phyloP scores from a whole-genome alignment of 208 protist species.

The Trichomonas gallinae region DNA sequence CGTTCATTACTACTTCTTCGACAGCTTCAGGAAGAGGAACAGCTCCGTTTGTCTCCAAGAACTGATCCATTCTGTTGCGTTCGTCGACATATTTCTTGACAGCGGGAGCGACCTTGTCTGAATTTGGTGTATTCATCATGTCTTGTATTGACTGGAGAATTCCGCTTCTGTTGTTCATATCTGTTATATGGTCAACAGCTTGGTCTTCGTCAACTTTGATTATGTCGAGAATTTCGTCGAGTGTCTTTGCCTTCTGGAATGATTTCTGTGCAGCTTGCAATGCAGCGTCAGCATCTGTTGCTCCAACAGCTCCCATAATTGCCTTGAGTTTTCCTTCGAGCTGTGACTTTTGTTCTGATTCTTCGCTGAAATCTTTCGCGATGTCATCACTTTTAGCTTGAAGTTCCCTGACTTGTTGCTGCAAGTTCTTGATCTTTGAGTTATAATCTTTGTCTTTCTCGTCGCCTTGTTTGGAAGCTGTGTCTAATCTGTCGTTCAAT shows the following conservation, averaged over 20 bases:
- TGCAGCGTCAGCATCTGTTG: not conserved
- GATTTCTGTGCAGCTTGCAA: not conserved
- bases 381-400: not conserved
- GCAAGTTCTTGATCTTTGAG: not conserved
- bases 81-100: not conserved
- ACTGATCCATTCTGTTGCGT: not conserved
- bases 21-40: not conserved
- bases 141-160: not conserved
- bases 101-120: not conserved
- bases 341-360: not conserved
- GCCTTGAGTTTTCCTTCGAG: not conserved
- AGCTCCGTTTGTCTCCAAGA: not conserved
- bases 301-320: not conserved
- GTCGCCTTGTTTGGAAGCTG: not conserved
- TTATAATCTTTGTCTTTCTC: not conserved
- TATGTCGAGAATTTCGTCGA: not conserved
- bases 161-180: not conserved
- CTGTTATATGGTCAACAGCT: not conserved
- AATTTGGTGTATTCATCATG: not conserved
- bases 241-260: not conserved
- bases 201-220: not conserved
- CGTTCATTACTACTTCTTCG: not conserved
- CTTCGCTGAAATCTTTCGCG: not conserved
- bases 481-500: not conserved
- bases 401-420: not conserved